Conservation (phyloP, 2,329 filamentous ascomycete species). For the Apiospora saccharicola region DNA sequence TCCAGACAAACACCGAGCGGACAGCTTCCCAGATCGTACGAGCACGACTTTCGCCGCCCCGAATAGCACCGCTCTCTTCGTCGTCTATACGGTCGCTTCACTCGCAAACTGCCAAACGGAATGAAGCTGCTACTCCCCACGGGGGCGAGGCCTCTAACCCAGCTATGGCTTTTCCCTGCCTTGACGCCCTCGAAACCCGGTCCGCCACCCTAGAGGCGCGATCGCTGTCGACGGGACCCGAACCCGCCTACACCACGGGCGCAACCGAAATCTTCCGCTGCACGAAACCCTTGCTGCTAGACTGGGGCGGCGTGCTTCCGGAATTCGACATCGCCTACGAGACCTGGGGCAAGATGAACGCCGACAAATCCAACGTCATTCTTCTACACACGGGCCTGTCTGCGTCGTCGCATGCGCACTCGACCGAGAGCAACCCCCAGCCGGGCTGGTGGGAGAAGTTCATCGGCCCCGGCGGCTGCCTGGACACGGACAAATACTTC, state of each 20-base stretch:
- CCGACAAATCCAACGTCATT: slow-evolving; percentile 85
- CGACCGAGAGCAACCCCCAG: slow-evolving; percentile 84
- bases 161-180: slow-evolving; percentile 87
- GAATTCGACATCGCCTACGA: slow-evolving; percentile 93
- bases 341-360: slow-evolving; percentile 85
- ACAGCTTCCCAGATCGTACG: slow-evolving; percentile 1
- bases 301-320: slow-evolving; percentile 93
- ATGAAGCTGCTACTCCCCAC: slow-evolving; percentile 28
- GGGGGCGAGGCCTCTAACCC: slow-evolving; percentile 71
- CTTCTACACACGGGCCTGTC: slow-evolving; percentile 93
- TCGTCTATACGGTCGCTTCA: slow-evolving; percentile 34
- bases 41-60: not conserved
- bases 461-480: slow-evolving; percentile 83
- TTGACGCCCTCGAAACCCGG: slow-evolving; percentile 82
- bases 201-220: slow-evolving; percentile 75
- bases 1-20: not conserved
- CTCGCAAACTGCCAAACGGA: slow-evolving; percentile 36
- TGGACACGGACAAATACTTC: slow-evolving; percentile 92
- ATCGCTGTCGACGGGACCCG: slow-evolving; percentile 79
- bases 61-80: slow-evolving; percentile 9
- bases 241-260: slow-evolving; percentile 93
- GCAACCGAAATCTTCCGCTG: slow-evolving; percentile 82
- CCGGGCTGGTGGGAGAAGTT: slow-evolving; percentile 99
- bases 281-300: slow-evolving; percentile 76
- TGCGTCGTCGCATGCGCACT: slow-evolving; percentile 96